Evolutionary conservation across 2,329 filamentous ascomycete species (phyloP).

Genomic region (Curvularia hawaiiensis): DNA sequence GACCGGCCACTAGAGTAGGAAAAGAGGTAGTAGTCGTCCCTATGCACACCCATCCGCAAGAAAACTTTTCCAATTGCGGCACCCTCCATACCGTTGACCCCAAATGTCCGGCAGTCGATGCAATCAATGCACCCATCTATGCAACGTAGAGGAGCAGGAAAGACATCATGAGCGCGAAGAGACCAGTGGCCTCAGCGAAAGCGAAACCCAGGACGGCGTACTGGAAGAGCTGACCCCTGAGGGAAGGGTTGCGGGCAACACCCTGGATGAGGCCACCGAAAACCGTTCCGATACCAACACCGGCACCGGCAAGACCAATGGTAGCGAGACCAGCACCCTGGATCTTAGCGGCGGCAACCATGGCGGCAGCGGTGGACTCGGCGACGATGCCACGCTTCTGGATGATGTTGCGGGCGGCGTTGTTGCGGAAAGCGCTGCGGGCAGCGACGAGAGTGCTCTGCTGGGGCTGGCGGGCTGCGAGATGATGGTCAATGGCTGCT

Average conservation of each 20-base stretch:
- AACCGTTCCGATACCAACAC: conserved; percentile 95
- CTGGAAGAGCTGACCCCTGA: conserved; percentile 94
- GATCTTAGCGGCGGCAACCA: conserved; percentile 51
- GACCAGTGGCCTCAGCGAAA: conserved; percentile 88
- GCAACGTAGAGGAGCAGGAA: conserved; percentile 51
- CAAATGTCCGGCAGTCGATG: conserved; percentile 40
- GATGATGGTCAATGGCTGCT: conserved; percentile 42
- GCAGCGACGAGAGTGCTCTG: conserved; percentile 48
- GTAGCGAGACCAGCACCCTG: conserved; percentile 64
- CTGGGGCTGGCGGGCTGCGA: conserved; percentile 41
- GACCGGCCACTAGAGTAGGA: conserved; percentile 48
- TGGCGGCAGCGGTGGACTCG: conserved; percentile 50
- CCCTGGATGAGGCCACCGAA: conserved; percentile 88
- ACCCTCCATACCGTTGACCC: conserved; percentile 42
- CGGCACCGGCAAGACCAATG: conserved; percentile 89
- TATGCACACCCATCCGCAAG: conserved; percentile 49
- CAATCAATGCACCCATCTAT: conserved; percentile 45
- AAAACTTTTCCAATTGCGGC: conserved; percentile 42
- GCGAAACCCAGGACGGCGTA: conserved; percentile 96
- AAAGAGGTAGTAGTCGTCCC: conserved; percentile 46
- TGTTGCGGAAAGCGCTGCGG: conserved; percentile 50
- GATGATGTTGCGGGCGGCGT: conserved; percentile 48
- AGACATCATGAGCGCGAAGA: conserved; percentile 60
- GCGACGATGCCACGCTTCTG: conserved; percentile 50
- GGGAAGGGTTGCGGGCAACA: conserved; percentile 92